phyloP scores from a whole-genome alignment of 139 green algal species.

The Haematococcus lacustris region DNA sequence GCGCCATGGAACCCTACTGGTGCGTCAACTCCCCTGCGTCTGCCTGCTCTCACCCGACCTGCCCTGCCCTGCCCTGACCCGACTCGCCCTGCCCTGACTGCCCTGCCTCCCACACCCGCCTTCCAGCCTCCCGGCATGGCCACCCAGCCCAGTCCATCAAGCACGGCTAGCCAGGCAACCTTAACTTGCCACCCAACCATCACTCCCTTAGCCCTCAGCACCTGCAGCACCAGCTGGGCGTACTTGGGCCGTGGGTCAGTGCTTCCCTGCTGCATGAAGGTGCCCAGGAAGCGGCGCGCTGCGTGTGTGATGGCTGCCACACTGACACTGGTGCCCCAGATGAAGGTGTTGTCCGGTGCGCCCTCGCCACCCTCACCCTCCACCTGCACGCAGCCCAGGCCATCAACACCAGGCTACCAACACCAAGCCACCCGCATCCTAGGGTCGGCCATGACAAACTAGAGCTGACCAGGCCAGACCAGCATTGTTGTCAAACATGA shows the following conservation, averaged over 20 bases:
- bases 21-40: neutral
- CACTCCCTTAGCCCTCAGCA: neutral
- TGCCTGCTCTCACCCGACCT: too few species aligned
- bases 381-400: too few species aligned
- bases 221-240: conserved; percentile 45
- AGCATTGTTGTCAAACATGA: too few species aligned
- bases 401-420: too few species aligned
- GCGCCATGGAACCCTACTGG: too few species aligned
- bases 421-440: too few species aligned
- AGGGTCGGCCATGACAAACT: too few species aligned
- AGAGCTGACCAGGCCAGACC: too few species aligned
- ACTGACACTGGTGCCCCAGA: conserved; percentile 87
- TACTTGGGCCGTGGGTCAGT: conserved; percentile 21
- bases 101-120: too few species aligned
- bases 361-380: neutral
- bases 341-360: conserved; percentile 48
- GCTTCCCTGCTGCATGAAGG: conserved; percentile 43
- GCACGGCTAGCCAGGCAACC: neutral
- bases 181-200: neutral
- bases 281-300: conserved; percentile 65
- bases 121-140: neutral
- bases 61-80: too few species aligned
- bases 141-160: neutral
- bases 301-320: conserved; percentile 29
- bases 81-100: too few species aligned